Evolutionary conservation across 306 rosid species (phyloP).

Genomic region (Trichosanthes truncata): DNA sequence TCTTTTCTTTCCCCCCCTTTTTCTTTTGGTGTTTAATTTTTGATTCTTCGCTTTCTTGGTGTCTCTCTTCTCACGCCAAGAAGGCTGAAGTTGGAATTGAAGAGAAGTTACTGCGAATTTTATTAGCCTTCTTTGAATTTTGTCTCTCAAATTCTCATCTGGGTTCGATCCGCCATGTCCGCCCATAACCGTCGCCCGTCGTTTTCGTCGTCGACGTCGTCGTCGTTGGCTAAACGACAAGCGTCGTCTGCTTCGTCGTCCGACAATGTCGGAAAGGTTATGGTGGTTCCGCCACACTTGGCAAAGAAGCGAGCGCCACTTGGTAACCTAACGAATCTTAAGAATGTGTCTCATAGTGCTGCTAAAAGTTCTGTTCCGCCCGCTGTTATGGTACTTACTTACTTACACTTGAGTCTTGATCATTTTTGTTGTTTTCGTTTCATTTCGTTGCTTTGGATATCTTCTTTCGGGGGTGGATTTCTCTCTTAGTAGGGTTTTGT

Average conservation of each 20-base stretch:
- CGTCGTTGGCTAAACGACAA: constrained; percentile 70
- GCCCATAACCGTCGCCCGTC: constrained; percentile 67
- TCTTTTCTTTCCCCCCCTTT: constrained; percentile 13
- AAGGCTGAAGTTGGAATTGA: not conserved
- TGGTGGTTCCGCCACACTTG: constrained; percentile 25
- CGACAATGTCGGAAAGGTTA: constrained; percentile 27
- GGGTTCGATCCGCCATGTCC: constrained; percentile 32
- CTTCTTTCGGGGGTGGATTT: no score
- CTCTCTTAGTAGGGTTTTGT: not conserved
- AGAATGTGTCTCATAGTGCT: constrained; percentile 23
- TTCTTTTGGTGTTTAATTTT: not conserved
- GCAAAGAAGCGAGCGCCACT: constrained; percentile 88
- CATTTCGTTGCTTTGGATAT: not conserved
- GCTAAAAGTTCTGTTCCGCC: constrained; percentile 27
- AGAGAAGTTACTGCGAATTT: not conserved
- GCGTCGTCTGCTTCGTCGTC: constrained; percentile 39
- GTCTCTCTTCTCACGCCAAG: not conserved
- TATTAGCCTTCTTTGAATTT: not conserved
- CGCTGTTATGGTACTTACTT: constrained; percentile 36
- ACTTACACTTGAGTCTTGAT: not conserved
- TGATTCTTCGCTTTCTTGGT: constrained; percentile 22
- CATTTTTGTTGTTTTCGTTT: not conserved
- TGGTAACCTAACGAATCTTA: constrained; percentile 62
- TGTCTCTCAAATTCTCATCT: not conserved
- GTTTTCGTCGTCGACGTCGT: constrained; percentile 60